Base-by-base conservation (phyloP, 495 filamentous ascomycete species). In the Venustampulla echinocandica region DNA sequence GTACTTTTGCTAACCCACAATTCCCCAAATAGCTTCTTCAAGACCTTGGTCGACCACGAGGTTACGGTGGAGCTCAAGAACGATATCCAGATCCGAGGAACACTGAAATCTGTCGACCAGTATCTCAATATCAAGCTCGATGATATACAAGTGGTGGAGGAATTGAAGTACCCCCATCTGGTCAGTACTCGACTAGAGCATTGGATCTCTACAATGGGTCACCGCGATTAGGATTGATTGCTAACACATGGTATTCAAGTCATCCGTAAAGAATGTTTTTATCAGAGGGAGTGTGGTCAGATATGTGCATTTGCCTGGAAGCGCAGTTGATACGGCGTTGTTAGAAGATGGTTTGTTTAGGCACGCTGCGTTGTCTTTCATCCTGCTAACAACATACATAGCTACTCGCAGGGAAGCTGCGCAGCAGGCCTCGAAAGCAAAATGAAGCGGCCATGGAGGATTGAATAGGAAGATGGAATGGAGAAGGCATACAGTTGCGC, bases 81-180 rank as follows among this genome's bases (percentile, higher is more conserved):
- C 66, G 92, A 98, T 67, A 90, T 98, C 53, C 84, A 85, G 57
- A 94, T 98, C 63, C 83, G 84, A 49, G 92, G 92, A 49, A 90
- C 80, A 17, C 77, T 98, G 51, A 97, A 96, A 71, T 90, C 83
- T 53, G 92, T 98, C 53, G 92, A 98, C 65, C 93, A 97, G 64
- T 98, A 89, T 67, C 80, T 98, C 53, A 98, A 98, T 69, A 97
- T 98, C 71, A 97, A 97, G 70, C 78, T 97, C 28, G 90, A 98
- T 61, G 85, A 96, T 61, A 89, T 97, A 53, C 74, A 80, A 53
- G 89, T 95, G 13, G 69, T 93, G 23, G 92, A 98, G 41, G 85
- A 97, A 63, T 64, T 85, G 56, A 86, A 86, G 62, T 97, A 93
- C 59, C 93, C 92, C 18, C 92, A 97, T 63, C 64, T 98, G 60